Percentiles rank a stretch among this genome's conserved stretches.
These are phyloP conservation scores for Russula olivacea DNA, from an alignment of 768 basidiomycete genomes.

Conservation along the genomic window DNA sequence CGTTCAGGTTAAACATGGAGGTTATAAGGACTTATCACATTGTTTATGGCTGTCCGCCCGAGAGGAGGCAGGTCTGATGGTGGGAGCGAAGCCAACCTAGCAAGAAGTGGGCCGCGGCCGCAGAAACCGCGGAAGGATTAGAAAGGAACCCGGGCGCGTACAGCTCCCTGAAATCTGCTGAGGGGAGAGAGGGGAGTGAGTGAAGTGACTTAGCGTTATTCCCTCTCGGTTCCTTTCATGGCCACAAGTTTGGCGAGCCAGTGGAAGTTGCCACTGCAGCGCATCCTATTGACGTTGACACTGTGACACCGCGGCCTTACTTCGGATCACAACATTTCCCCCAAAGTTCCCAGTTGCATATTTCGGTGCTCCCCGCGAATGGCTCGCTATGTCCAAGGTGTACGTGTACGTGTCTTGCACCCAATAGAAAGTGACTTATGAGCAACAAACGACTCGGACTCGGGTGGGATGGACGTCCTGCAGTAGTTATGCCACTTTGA, in stretches of 20 bases:
- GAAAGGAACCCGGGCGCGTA: slow-evolving; percentile 23
- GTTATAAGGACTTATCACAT: slow-evolving; percentile 26
- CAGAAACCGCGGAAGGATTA: slow-evolving; percentile 25
- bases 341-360: slow-evolving; percentile 17
- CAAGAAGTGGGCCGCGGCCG: slow-evolving; percentile 19
- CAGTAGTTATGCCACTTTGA: too few species aligned
- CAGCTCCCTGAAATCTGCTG: slow-evolving; percentile 18
- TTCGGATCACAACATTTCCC: slow-evolving; percentile 20
- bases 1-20: slow-evolving; percentile 11
- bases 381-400: not conserved
- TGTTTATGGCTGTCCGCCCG: slow-evolving; percentile 18
- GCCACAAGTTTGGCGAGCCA: slow-evolving; percentile 18
- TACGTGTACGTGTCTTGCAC: not conserved
- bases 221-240: slow-evolving; percentile 12
- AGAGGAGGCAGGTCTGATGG: slow-evolving; percentile 21
- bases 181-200: not conserved
- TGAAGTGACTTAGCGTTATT: slow-evolving; percentile 14
- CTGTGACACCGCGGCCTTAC: slow-evolving; percentile 20
- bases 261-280: slow-evolving; percentile 11
- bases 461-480: too few species aligned
- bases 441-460: not conserved
- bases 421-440: not conserved
- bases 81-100: slow-evolving; percentile 24
- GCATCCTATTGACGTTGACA: slow-evolving; percentile 7
- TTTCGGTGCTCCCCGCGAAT: slow-evolving; percentile 14